phyloP scores from a whole-genome alignment of 2,329 filamentous ascomycete species.

The Nemania diffusa region DNA sequence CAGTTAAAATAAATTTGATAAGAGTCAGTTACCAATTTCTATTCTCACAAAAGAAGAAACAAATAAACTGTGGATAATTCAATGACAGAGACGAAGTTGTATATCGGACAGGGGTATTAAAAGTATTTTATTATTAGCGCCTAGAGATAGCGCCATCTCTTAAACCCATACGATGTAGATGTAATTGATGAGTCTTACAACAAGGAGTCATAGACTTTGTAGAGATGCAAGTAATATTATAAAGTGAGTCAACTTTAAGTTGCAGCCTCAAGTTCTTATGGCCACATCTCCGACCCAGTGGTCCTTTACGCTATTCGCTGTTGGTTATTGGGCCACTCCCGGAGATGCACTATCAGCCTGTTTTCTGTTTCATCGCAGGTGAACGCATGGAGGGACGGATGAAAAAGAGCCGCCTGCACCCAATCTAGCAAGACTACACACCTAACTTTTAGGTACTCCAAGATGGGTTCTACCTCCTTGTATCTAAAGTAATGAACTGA shows the following conservation, averaged over 20 bases:
- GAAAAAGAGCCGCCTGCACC: not conserved
- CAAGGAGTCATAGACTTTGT: not conserved
- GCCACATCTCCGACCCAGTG: not conserved
- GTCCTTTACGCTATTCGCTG: not conserved
- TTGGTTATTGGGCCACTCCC: slow-evolving; percentile 6
- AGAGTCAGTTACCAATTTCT: slow-evolving; percentile 3
- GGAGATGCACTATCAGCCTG: slow-evolving; percentile 18
- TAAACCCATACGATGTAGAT: not conserved
- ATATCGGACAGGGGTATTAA: slow-evolving; percentile 5
- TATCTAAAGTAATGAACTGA: too few relatives aligned
- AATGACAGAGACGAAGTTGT: not conserved
- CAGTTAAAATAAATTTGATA: slow-evolving; percentile 2
- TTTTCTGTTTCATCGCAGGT: slow-evolving; percentile 5
- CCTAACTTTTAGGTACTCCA: too few relatives aligned
- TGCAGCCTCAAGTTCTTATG: not conserved
- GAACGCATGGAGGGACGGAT: not conserved
- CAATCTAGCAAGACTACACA: not conserved
- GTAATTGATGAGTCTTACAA: not conserved
- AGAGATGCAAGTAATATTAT: not conserved
- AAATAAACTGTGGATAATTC: slow-evolving; percentile 23
- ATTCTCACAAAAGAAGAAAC: slow-evolving; percentile 9
- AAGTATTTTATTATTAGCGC: slow-evolving; percentile 10
- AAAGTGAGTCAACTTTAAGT: slow-evolving; percentile 17
- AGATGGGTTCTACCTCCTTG: too few relatives aligned
- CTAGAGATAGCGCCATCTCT: not conserved